Evolutionary conservation across 805 yeast species (phyloP).

Genomic region (Limtongia smithiae): DNA sequence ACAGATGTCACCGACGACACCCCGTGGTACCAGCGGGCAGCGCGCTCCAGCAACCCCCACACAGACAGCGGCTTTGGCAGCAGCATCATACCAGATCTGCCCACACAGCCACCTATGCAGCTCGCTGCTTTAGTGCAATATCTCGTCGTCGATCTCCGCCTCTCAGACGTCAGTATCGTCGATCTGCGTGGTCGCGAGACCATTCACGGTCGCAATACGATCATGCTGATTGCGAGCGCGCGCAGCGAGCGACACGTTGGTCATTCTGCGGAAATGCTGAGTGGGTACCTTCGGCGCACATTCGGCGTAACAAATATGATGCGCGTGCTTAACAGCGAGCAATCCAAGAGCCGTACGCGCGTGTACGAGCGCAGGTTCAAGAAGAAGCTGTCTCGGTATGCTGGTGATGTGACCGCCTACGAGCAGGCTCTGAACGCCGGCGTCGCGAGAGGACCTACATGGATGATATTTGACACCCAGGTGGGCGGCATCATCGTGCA

Average conservation of each 20-base stretch:
- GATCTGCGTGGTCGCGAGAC: constrained; percentile 52
- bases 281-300: constrained; percentile 54
- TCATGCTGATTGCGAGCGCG: constrained; percentile 69
- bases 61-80: too few relatives aligned
- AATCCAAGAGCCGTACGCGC: constrained; percentile 51
- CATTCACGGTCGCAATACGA: constrained; percentile 42
- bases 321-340: constrained; percentile 74
- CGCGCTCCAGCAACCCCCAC: background rate
- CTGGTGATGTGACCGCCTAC: constrained; percentile 50
- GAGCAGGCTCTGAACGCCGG: constrained; percentile 50
- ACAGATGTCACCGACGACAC: constrained; percentile 3
- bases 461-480: constrained; percentile 77
- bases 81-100: constrained; percentile 52
- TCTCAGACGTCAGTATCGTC: constrained; percentile 57
- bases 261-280: constrained; percentile 61
- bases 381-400: constrained; percentile 51
- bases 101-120: constrained; percentile 54
- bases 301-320: constrained; percentile 47
- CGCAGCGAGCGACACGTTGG: constrained; percentile 71
- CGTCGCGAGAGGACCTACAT: constrained; percentile 57
- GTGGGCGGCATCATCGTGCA: constrained; percentile 66
- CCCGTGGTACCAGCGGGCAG: constrained; percentile 25
- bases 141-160: constrained; percentile 59
- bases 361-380: constrained; percentile 51
- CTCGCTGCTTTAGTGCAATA: constrained; percentile 46